These are phyloP conservation scores for Xanthoceras sorbifolium DNA, from an alignment of 345 rosid genomes.

Conservation along the genomic window DNA sequence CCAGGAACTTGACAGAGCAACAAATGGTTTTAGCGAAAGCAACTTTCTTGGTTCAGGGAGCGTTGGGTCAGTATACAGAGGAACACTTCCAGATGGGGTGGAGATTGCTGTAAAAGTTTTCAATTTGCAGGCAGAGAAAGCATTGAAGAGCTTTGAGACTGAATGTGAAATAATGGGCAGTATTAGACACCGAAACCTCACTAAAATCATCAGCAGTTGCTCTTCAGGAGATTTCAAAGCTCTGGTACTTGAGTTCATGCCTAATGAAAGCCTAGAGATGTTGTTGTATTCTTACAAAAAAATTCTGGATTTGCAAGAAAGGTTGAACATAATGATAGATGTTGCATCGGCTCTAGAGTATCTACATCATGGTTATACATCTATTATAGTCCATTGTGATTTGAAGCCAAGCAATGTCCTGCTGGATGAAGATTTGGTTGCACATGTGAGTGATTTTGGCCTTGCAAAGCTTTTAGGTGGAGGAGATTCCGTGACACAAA, in stretches of 20 bases:
- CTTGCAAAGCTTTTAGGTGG: neutral
- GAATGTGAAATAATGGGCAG: conserved; percentile 12
- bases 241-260: neutral
- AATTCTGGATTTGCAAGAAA: neutral
- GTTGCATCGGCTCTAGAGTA: neutral
- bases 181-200: conserved; percentile 8
- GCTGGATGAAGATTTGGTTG: conserved; percentile 7
- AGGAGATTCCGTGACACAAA: neutral
- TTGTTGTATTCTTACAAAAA: conserved; percentile 6
- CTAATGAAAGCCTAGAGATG: neutral
- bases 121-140: conserved; percentile 10
- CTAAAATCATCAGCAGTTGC: conserved; percentile 16
- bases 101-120: conserved; percentile 16
- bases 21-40: neutral
- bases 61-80: conserved; percentile 20
- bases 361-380: conserved; percentile 8
- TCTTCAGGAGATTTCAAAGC: neutral
- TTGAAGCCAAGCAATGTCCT: conserved; percentile 2
- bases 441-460: neutral
- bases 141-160: conserved; percentile 9
- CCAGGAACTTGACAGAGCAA: neutral
- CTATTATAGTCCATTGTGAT: conserved; percentile 11
- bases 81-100: neutral
- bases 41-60: conserved; percentile 13
- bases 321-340: neutral